A percentile compares a stretch with the other conserved stretches of the same genome.
Conservation (phyloP, 345 rosid species). For the Euphorbia tirucalli region DNA sequence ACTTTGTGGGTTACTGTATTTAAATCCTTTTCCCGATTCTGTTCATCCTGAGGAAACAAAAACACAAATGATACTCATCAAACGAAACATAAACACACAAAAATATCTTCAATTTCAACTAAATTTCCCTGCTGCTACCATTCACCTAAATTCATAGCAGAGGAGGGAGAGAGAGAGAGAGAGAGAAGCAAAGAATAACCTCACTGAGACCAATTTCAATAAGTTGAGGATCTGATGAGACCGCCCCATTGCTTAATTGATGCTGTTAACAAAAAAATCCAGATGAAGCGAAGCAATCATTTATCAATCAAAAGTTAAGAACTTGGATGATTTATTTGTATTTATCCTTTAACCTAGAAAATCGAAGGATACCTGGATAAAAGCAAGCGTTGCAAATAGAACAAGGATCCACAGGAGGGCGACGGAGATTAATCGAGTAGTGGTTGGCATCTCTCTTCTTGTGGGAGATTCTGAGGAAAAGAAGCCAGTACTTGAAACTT, state of each 20-base stretch:
- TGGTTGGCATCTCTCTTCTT: slow-evolving; percentile 10
- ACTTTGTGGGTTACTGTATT: slow-evolving; percentile 29
- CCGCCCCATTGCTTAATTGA: slow-evolving; percentile 49
- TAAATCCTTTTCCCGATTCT: no score
- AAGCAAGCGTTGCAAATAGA: slow-evolving; percentile 21
- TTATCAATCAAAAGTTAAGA: background rate
- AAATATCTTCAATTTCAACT: background rate
- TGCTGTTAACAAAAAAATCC: slow-evolving; percentile 35
- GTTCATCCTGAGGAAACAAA: slow-evolving; percentile 6
- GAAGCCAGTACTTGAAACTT: background rate
- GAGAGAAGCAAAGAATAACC: no score
- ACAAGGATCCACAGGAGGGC: slow-evolving; percentile 23
- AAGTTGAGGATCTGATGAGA: slow-evolving; percentile 38
- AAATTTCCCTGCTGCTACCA: background rate
- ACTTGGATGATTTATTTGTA: background rate
- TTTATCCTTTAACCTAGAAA: no score
- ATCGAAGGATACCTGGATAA: slow-evolving; percentile 20
- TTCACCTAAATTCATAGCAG: no score
- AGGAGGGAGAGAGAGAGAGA: no score
- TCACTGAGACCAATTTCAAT: slow-evolving; percentile 24
- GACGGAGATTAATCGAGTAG: slow-evolving; percentile 8
- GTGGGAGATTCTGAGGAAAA: background rate
- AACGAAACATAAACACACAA: background rate
- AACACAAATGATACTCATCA: background rate
- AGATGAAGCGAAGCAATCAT: background rate